Conservation (phyloP, 352 stramenopile species). For the Phytopythium helicoides region DNA sequence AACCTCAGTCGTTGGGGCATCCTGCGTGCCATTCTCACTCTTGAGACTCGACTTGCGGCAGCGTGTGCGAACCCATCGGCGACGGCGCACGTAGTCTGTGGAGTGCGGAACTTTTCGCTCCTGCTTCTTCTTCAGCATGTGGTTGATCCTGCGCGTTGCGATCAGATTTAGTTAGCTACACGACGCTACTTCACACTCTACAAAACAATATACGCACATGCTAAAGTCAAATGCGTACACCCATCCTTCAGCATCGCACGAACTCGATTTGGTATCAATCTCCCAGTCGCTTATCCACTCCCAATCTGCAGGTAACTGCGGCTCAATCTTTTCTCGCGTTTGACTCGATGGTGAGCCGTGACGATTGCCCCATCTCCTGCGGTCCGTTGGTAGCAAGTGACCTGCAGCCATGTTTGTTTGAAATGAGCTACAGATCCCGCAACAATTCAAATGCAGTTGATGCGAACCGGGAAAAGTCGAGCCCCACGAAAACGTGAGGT, state of each 20-base stretch:
- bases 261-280: slow-evolving; percentile 44
- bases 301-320: slow-evolving; percentile 64
- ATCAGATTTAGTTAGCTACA: neutral
- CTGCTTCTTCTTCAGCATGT: slow-evolving; percentile 51
- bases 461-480: slow-evolving; percentile 49
- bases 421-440: too few species aligned
- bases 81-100: slow-evolving; percentile 68
- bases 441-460: neutral
- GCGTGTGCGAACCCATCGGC: slow-evolving; percentile 62
- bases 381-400: slow-evolving; percentile 66
- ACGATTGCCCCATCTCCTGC: slow-evolving; percentile 53
- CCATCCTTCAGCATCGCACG: slow-evolving; percentile 69
- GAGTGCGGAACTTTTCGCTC: slow-evolving; percentile 47
- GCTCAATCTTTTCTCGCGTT: slow-evolving; percentile 52
- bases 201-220: slow-evolving; percentile 23
- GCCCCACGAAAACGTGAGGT: slow-evolving; percentile 71
- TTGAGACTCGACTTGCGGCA: slow-evolving; percentile 27
- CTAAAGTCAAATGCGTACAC: slow-evolving; percentile 80
- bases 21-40: neutral
- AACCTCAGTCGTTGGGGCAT: neutral
- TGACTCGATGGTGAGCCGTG: slow-evolving; percentile 62
- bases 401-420: too few species aligned
- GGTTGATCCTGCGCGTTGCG: slow-evolving; percentile 40
- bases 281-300: slow-evolving; percentile 62
- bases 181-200: neutral